A percentile compares a stretch with the other conserved stretches of the same genome.
These are phyloP conservation scores for Dacryopinax spathularia DNA, from an alignment of 768 basidiomycete species.

Conservation along the genomic window DNA sequence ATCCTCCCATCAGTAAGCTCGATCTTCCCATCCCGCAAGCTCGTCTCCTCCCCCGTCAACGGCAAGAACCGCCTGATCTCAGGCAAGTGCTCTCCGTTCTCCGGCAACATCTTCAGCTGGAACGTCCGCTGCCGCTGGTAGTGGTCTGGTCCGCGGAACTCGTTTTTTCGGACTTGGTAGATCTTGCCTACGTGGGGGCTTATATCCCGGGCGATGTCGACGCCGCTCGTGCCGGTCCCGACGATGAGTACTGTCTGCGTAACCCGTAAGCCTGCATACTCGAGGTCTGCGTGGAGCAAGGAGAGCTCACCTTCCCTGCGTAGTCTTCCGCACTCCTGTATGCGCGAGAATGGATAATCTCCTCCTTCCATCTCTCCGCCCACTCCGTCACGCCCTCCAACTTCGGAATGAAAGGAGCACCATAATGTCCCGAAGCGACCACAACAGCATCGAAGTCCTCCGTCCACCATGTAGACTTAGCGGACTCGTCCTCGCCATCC, in stretches of 20 bases:
- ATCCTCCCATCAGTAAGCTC: constrained; percentile 30
- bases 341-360: constrained; percentile 22
- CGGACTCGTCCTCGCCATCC: neutral
- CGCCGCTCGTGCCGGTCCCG: constrained; percentile 15
- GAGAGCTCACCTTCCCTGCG: constrained; percentile 19
- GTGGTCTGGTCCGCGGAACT: constrained; percentile 11
- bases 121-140: constrained; percentile 9
- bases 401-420: constrained; percentile 22
- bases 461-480: constrained; percentile 16
- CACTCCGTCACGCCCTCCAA: constrained; percentile 23
- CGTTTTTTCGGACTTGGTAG: constrained; percentile 22
- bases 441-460: constrained; percentile 26
- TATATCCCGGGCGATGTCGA: constrained; percentile 21
- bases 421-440: constrained; percentile 24
- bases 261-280: constrained; percentile 12
- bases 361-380: constrained; percentile 16
- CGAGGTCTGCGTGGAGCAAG: constrained; percentile 13
- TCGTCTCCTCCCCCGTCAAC: constrained; percentile 14
- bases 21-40: constrained; percentile 21
- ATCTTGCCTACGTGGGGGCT: constrained; percentile 24
- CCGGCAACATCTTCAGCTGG: constrained; percentile 12
- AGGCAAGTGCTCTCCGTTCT: constrained; percentile 12
- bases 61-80: constrained; percentile 30
- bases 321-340: constrained; percentile 24
- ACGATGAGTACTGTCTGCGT: constrained; percentile 15